Percentiles rank a stretch among this genome's conserved stretches.
phyloP scores from a whole-genome alignment of 352 stramenopile genomes.

The Phytophthora agathidicida region DNA sequence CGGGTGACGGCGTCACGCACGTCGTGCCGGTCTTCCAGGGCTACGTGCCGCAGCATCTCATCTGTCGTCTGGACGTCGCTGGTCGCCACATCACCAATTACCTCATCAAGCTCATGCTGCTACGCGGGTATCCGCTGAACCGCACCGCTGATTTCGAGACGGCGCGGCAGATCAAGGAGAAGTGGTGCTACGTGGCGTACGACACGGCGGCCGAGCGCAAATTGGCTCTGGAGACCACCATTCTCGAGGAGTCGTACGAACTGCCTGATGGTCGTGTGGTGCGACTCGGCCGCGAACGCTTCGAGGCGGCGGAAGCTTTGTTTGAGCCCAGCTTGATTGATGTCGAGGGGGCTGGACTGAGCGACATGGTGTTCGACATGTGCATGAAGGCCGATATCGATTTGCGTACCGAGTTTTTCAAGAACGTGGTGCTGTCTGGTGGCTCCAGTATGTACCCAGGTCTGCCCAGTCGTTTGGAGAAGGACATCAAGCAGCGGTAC shows the following conservation, averaged over 20 bases:
- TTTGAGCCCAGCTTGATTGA: conserved; percentile 98
- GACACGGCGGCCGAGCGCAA: conserved; percentile 88
- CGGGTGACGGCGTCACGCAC: conserved; percentile 94
- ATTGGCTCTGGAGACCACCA: conserved; percentile 90
- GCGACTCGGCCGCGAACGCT: conserved; percentile 94
- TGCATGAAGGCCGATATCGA: conserved; percentile 97
- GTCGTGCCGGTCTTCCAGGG: conserved; percentile 92
- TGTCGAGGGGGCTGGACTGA: conserved; percentile 94
- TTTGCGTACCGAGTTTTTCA: conserved; percentile 96
- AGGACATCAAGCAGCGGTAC: conserved; percentile 81
- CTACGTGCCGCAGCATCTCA: conserved; percentile 91
- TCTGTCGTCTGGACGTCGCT: conserved; percentile 91
- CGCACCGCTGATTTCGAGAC: conserved; percentile 93
- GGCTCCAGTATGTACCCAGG: conserved; percentile 97
- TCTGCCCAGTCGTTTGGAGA: conserved; percentile 92
- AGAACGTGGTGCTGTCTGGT: conserved; percentile 96
- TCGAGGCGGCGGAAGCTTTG: conserved; percentile 95
- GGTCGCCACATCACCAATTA: conserved; percentile 95
- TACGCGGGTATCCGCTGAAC: conserved; percentile 93
- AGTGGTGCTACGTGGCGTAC: conserved; percentile 93
- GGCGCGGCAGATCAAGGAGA: conserved; percentile 95
- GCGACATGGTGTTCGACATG: conserved; percentile 98
- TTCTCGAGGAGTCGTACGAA: conserved; percentile 92
- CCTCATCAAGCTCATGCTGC: conserved; percentile 93
- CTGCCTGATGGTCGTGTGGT: conserved; percentile 98